Conservation (phyloP, 2,329 filamentous ascomycete species). For the Aspergillus brunneoviolaceus region DNA sequence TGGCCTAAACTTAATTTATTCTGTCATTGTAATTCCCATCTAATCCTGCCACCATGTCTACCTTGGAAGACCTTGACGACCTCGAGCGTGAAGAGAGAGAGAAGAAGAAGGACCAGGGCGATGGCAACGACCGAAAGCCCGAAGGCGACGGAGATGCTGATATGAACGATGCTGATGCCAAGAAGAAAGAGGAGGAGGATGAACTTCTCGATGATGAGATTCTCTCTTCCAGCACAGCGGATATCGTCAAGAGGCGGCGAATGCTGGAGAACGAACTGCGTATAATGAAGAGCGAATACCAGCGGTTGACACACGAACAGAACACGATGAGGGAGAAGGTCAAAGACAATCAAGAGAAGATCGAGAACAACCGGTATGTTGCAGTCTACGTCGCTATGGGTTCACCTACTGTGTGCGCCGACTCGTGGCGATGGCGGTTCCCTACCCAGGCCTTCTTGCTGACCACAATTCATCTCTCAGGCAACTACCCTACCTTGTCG, state of each 20-base stretch:
- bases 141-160: slow-evolving; percentile 72
- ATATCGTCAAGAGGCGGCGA: slow-evolving; percentile 86
- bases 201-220: slow-evolving; percentile 92
- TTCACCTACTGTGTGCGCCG: slow-evolving; percentile 2
- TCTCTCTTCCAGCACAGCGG: slow-evolving; percentile 85
- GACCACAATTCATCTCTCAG: slow-evolving; percentile 47
- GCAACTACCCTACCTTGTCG: slow-evolving; percentile 96
- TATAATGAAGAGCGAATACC: slow-evolving; percentile 97
- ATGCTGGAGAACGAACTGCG: slow-evolving; percentile 95
- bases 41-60: slow-evolving; percentile 64
- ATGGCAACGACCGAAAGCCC: slow-evolving; percentile 57
- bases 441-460: background rate
- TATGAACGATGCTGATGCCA: slow-evolving; percentile 85
- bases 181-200: slow-evolving; percentile 65
- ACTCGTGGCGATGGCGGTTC: slow-evolving; percentile 6
- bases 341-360: slow-evolving; percentile 98
- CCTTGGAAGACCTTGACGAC: slow-evolving; percentile 87
- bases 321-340: slow-evolving; percentile 97
- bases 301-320: slow-evolving; percentile 93
- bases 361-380: slow-evolving; percentile 89
- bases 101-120: slow-evolving; percentile 61
- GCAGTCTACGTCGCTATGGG: background rate
- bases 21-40: background rate
- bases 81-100: slow-evolving; percentile 78
- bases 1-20: background rate